phyloP scores from a whole-genome alignment of 2,329 filamentous ascomycete genomes.

The Huntiella decipiens region DNA sequence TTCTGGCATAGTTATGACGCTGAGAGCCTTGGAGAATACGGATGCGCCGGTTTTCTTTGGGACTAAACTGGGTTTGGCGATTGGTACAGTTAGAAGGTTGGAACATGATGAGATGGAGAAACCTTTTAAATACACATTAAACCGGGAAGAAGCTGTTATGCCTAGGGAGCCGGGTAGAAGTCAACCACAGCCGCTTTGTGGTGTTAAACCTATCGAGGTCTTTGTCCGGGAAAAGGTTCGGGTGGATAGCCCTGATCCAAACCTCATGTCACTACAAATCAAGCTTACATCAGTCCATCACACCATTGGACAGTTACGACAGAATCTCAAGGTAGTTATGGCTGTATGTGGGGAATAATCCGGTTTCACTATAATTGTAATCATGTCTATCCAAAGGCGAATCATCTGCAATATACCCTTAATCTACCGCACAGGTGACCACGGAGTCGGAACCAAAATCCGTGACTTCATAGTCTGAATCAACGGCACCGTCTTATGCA shows the following conservation, averaged over 20 bases:
- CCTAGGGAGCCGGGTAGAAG: slow-evolving; percentile 2
- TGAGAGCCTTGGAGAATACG: slow-evolving; percentile 51
- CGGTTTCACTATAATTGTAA: neutral
- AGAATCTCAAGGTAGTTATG: slow-evolving; percentile 62
- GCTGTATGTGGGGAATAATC: slow-evolving; percentile 25
- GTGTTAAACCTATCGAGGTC: slow-evolving; percentile 35
- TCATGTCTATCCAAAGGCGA: neutral
- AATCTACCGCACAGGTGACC: slow-evolving; percentile 69
- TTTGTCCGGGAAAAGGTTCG: slow-evolving; percentile 77
- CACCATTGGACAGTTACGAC: slow-evolving; percentile 47
- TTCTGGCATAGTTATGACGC: slow-evolving; percentile 46
- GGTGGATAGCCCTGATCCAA: slow-evolving; percentile 78
- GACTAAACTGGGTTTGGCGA: slow-evolving; percentile 52
- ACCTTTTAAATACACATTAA: slow-evolving; percentile 43
- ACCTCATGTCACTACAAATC: slow-evolving; percentile 60
- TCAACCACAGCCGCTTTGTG: slow-evolving; percentile 10
- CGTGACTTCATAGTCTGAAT: slow-evolving; percentile 94
- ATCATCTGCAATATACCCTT: neutral
- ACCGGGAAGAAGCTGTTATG: slow-evolving; percentile 9
- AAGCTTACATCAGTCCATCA: slow-evolving; percentile 66
- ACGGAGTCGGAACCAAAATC: slow-evolving; percentile 85
- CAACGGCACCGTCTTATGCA: slow-evolving; percentile 93
- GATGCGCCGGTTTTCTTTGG: slow-evolving; percentile 41
- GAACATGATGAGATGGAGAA: slow-evolving; percentile 68
- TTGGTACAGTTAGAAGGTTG: slow-evolving; percentile 41